Conservation (phyloP, 2,329 filamentous ascomycete species). For the Scedosporium aurantiacum region DNA sequence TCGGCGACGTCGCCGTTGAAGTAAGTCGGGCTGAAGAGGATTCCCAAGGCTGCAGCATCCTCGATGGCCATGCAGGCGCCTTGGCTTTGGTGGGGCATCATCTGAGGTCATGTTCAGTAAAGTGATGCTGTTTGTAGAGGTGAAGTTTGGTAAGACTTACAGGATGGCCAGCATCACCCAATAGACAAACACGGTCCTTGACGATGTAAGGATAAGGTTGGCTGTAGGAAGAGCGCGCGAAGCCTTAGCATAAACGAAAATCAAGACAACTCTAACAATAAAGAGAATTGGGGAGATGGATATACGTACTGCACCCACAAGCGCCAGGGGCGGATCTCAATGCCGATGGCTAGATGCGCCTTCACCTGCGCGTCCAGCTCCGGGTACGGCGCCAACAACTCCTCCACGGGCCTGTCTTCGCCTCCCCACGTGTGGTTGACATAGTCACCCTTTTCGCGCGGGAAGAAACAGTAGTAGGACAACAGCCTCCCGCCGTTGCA, state of each 20-base stretch:
- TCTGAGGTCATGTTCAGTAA: constrained; percentile 19
- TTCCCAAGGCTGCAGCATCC: constrained; percentile 51
- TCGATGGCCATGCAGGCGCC: constrained; percentile 61
- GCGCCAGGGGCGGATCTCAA: constrained; percentile 54
- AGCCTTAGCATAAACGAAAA: too few relatives aligned
- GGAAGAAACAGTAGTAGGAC: constrained; percentile 61
- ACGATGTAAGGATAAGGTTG: constrained; percentile 47
- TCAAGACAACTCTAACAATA: too few relatives aligned
- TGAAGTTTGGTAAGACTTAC: constrained; percentile 37
- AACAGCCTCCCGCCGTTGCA: constrained; percentile 55
- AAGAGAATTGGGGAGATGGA: too few relatives aligned
- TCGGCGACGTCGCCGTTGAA: constrained; percentile 36
- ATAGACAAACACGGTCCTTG: constrained; percentile 39
- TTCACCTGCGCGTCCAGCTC: constrained; percentile 47
- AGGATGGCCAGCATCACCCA: constrained; percentile 58
- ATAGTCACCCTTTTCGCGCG: constrained; percentile 48
- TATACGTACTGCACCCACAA: constrained; percentile 45
- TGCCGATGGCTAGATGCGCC: constrained; percentile 45
- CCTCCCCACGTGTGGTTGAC: constrained; percentile 48
- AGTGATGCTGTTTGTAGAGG: constrained; percentile 26
- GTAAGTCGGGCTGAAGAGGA: constrained; percentile 41
- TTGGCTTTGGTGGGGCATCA: constrained; percentile 61
- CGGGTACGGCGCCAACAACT: constrained; percentile 49
- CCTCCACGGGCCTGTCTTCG: constrained; percentile 39
- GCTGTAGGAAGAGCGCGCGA: constrained; percentile 10